Percentiles rank a stretch among this genome's conserved stretches.
These are phyloP conservation scores for Aristolochia contorta DNA, from an alignment of 164 flowering plant genomes.

Conservation along the genomic window DNA sequence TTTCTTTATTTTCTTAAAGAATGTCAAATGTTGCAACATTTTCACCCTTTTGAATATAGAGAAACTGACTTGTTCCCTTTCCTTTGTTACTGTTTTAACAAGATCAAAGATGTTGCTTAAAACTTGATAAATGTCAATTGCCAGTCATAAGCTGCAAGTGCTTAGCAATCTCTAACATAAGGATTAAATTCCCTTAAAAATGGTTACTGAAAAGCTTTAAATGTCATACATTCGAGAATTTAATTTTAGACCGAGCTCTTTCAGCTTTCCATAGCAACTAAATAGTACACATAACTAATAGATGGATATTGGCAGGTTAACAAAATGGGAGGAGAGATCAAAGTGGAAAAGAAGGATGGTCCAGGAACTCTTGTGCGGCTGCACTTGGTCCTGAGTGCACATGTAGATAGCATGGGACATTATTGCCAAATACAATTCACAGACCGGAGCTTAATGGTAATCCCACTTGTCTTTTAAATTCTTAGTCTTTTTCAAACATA, in stretches of 20 bases:
- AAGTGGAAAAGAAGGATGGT: constrained; percentile 71
- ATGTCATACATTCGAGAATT: no score
- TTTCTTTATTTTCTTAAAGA: background rate
- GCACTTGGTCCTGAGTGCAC: constrained; percentile 49
- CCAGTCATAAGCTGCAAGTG: no score
- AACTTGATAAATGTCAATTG: no score
- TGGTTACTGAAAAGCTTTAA: no score
- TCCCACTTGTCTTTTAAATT: no score
- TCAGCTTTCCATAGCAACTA: background rate
- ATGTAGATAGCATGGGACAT: constrained; percentile 32
- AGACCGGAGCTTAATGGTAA: constrained; percentile 38
- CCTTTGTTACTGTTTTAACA: no score
- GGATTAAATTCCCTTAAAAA: no score
- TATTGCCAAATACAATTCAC: constrained; percentile 29
- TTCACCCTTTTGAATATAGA: background rate
- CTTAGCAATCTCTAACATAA: no score
- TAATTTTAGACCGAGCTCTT: no score
- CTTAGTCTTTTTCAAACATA: no score
- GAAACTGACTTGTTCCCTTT: no score
- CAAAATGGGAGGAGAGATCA: constrained; percentile 96
- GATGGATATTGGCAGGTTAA: constrained; percentile 42
- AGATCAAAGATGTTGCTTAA: no score
- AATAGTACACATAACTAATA: background rate
- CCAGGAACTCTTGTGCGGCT: constrained; percentile 87
- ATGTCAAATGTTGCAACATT: background rate